phyloP scores from a whole-genome alignment of 2,329 filamentous ascomycete genomes.

The Talaromyces rugulosus region DNA sequence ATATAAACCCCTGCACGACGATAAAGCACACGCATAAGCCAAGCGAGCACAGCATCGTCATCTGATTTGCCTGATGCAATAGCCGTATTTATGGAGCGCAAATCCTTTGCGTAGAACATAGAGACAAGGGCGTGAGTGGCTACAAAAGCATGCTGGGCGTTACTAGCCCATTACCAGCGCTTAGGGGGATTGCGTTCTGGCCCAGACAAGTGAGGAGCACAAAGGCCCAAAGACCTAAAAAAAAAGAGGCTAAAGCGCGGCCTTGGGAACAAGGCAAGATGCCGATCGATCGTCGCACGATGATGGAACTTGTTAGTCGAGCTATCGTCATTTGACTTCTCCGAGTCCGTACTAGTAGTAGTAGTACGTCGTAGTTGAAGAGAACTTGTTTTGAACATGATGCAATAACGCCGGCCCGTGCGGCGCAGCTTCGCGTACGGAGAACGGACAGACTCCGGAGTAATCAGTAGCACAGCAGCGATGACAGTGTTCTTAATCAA shows the following conservation, averaged over 20 bases:
- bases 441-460: not conserved
- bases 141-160: not conserved
- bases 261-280: not conserved
- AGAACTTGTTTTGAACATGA: slow-evolving; percentile 1
- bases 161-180: slow-evolving; percentile 1
- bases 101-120: not conserved
- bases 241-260: not conserved
- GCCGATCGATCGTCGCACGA: not conserved
- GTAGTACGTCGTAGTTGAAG: not conserved
- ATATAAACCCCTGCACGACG: not conserved
- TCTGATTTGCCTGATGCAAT: not conserved
- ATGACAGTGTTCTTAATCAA: no score
- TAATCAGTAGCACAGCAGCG: not conserved
- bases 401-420: not conserved
- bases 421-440: not conserved
- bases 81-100: not conserved
- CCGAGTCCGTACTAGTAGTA: no score
- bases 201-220: no score
- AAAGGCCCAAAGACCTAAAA: no score
- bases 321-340: not conserved
- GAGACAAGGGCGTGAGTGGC: not conserved
- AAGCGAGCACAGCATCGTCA: not conserved
- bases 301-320: not conserved
- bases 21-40: not conserved
- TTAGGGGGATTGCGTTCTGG: not conserved